Evolutionary conservation across 495 filamentous ascomycete species (phyloP), one percentile per base, ranked within the genome.

Genomic region (Hypoxylon perforatum): DNA sequence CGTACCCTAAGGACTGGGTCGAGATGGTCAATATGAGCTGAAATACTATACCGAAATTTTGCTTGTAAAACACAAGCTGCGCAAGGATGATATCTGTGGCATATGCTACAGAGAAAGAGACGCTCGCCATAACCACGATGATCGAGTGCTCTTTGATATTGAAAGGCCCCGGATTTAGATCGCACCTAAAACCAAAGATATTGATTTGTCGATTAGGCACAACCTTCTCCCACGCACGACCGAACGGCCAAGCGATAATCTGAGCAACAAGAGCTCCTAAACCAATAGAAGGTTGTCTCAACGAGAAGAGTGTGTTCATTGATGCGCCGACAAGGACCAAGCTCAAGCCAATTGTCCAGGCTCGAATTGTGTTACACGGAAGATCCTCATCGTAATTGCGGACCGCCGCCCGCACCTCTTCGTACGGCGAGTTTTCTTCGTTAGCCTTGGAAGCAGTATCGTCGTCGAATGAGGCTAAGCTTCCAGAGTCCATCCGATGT

Each of bases 71-170:
- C 38, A 88, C 75, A 21, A 81, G 65, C 70, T 89, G 84, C 0
- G 89, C 88, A 21, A 90, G 78, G 22, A 92, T 87, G 65, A 89
- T 82, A 60, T 92, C 88, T 1, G 88, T 91, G 17, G 88, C 87
- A 46, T 90, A 88, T 3, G 88, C 88, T n/a, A 86, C 86, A 67
- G 76, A 89, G 69, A 78, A 83, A 54, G 77, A 81, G 6, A 86
- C 84, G 54, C 80, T 81, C 6, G 86, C 85, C 90, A 92, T 93
- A 63, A 92, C 87, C 5, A 89, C 88, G 63, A 93, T 91, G 63
- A 93, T 79, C 5, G 88, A 84, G 79, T 93, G 91, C 70, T 79
- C 77, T 49, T 93, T 93, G 75, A 91, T 86, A 73, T 92, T 93
- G 78, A 93, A 93, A 41, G 86, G 88, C 10, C 90, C 87, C 5